Base-by-base conservation (phyloP, 495 filamentous ascomycete genomes). In the Emericellopsis terricola region DNA sequence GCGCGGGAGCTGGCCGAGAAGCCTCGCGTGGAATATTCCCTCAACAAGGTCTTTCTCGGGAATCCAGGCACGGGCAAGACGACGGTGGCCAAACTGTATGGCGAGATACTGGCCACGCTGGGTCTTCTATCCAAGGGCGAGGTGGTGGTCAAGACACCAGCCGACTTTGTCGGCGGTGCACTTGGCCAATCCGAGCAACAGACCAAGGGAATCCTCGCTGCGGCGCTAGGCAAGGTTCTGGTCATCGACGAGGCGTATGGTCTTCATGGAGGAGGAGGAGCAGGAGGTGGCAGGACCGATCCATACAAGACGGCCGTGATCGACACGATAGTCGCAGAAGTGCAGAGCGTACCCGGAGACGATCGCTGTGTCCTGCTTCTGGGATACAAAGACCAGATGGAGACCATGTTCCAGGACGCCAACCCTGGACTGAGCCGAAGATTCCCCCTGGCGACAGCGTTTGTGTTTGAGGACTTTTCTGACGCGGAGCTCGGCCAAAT, bases 271-370 rank as follows among this genome's bases (percentile, higher is more conserved):
- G 52, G 52, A 3, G 24, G 24, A 4, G 41, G 46, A 3, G 38
- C 31, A 6, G 24, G 17, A 5, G n/a, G 21, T 6, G 23, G 23
- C 6, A 26, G 6, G 14, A 33, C 42, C 1, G 74, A 84, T 42
- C 43, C 50, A 0, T 84, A 60, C 57, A 75, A 68, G 41, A 71
- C 62, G 1, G 75, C 72, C 6, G 71, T 81, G 7, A 54, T 80
- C 4, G 76, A 83, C 36, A 87, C 82, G 3, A 74, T 89, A n/a
- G 81, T 87, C 2, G 77, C 80, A 0, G 78, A 89, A 38, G 71
- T 91, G 0, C 82, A 87, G 34, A 79, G 71, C 41, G 65, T 68
- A 0, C 76, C 80, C 0, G 76, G 78, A 0, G 81, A 85, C 21
- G 80, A 89, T 48, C 65, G 76, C 13, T 87, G 81, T 36, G 75